Conservation (phyloP, 306 rosid species). For the Casuarina equisetifolia region DNA sequence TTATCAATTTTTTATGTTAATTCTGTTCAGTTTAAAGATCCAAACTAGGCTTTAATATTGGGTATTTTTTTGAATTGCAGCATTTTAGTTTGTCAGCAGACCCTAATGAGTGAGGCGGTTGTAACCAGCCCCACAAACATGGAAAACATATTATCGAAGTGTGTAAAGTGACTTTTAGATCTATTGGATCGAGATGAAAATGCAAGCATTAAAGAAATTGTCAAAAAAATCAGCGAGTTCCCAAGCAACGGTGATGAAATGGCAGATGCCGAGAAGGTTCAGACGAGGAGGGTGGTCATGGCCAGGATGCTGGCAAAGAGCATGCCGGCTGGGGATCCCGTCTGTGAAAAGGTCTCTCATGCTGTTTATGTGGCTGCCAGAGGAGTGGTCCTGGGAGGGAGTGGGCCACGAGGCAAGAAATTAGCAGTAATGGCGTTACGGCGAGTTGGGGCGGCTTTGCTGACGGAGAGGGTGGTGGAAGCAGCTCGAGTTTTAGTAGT, state of each 20-base stretch:
- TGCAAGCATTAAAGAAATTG: slow-evolving; percentile 66
- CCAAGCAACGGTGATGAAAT: slow-evolving; percentile 33
- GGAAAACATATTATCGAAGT: slow-evolving; percentile 46
- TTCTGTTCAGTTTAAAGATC: no score
- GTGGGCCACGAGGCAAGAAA: slow-evolving; percentile 59
- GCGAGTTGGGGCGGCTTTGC: slow-evolving; percentile 67
- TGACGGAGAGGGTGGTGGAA: slow-evolving; percentile 59
- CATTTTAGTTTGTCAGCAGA: slow-evolving; percentile 80
- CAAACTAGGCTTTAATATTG: no score
- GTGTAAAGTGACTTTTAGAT: slow-evolving; percentile 49
- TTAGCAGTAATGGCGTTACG: slow-evolving; percentile 68
- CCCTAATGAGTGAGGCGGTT: slow-evolving; percentile 60
- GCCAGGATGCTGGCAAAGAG: slow-evolving; percentile 75
- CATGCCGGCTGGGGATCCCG: slow-evolving; percentile 83
- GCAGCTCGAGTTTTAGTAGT: slow-evolving; percentile 71
- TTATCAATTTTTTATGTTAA: no score
- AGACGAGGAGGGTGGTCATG: slow-evolving; percentile 56
- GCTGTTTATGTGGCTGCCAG: slow-evolving; percentile 68
- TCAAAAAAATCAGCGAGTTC: slow-evolving; percentile 53
- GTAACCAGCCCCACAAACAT: slow-evolving; percentile 46
- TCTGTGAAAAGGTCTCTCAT: slow-evolving; percentile 71
- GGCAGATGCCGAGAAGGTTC: slow-evolving; percentile 36
- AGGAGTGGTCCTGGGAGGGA: slow-evolving; percentile 77
- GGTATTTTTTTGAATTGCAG: slow-evolving; percentile 45
- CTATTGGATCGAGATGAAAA: slow-evolving; percentile 55